phyloP scores from a whole-genome alignment of 495 filamentous ascomycete genomes.

The Cercophora samala region DNA sequence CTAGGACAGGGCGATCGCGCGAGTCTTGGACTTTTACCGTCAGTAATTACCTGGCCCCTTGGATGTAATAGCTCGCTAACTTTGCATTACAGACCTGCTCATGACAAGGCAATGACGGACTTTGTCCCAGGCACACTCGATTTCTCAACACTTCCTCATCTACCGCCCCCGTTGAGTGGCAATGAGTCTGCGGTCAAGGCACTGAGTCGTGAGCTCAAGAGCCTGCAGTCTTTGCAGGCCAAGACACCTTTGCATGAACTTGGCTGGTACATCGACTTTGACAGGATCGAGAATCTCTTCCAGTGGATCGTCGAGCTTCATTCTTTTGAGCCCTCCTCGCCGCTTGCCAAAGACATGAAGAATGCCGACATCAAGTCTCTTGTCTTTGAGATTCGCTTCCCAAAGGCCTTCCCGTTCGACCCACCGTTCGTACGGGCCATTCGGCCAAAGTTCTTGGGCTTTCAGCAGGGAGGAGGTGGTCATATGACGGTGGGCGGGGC shows the following conservation, averaged over 20 bases:
- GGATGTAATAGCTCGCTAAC: background rate
- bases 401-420: conserved; percentile 65
- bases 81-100: background rate
- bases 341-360: conserved; percentile 75
- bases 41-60: background rate
- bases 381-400: conserved; percentile 79
- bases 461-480: conserved; percentile 71
- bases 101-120: conserved; percentile 44
- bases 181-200: conserved; percentile 57
- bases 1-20: conserved; percentile 7
- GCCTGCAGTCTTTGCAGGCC: conserved; percentile 58
- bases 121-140: conserved; percentile 66
- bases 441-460: conserved; percentile 72
- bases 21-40: background rate
- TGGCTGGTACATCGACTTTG: conserved; percentile 78
- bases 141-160: conserved; percentile 50
- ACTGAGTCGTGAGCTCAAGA: conserved; percentile 60
- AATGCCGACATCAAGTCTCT: conserved; percentile 57
- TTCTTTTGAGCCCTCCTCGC: conserved; percentile 67
- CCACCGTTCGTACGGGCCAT: conserved; percentile 87
- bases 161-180: conserved; percentile 68
- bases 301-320: conserved; percentile 95
- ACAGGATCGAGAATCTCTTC: conserved; percentile 62
- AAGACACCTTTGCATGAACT: conserved; percentile 62
- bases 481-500: conserved; percentile 87